Evolutionary conservation across 352 stramenopile species (phyloP).

Genomic region (Phytophthora niederhauseri): DNA sequence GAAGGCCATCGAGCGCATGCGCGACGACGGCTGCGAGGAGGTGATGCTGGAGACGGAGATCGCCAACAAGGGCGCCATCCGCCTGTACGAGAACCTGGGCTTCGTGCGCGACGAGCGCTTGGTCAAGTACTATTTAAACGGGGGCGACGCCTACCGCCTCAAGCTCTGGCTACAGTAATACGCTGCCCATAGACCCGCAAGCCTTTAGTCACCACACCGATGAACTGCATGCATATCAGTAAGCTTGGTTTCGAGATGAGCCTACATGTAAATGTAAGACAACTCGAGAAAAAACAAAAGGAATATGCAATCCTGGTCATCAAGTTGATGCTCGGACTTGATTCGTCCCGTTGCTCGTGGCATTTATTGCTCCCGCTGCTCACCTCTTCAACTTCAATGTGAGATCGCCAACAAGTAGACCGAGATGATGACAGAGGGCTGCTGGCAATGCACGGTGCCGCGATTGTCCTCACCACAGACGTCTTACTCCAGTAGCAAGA

Average conservation of each 20-base stretch:
- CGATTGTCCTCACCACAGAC: no score
- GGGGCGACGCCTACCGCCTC: constrained; percentile 93
- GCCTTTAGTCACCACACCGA: background rate
- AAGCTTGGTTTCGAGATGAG: no score
- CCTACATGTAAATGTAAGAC: no score
- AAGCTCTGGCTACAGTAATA: constrained; percentile 89
- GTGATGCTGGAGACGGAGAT: constrained; percentile 96
- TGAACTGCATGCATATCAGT: background rate
- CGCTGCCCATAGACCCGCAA: background rate
- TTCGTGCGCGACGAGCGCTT: constrained; percentile 94
- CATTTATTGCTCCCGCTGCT: background rate
- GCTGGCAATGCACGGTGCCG: background rate
- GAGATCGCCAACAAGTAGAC: background rate
- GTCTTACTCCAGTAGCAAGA: no score
- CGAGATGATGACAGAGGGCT: background rate
- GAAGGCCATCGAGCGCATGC: constrained; percentile 91
- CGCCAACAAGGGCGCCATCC: constrained; percentile 91
- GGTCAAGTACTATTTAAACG: constrained; percentile 97
- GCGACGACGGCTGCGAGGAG: constrained; percentile 78
- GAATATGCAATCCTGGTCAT: constrained; percentile 1
- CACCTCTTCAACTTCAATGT: background rate
- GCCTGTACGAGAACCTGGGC: constrained; percentile 94
- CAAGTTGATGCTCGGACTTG: constrained; percentile 3
- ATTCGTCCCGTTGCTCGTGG: background rate
- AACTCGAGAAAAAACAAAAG: background rate